phyloP scores from a whole-genome alignment of 345 rosid species.

The Dipteronia dyeriana region DNA sequence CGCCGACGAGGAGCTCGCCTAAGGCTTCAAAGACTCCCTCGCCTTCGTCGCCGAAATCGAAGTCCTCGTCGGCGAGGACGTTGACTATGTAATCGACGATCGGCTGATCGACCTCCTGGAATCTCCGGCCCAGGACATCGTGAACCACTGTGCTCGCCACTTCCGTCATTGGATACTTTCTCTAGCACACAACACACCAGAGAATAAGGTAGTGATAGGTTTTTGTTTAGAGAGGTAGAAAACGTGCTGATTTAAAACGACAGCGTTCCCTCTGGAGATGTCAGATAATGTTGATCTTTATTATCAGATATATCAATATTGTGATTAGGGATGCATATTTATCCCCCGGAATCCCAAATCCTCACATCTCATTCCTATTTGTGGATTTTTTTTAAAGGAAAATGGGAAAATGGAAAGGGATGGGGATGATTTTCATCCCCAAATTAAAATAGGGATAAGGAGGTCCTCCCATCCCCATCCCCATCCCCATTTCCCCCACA shows the following conservation, averaged over 20 bases:
- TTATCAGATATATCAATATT: too few species aligned
- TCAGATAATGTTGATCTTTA: neutral
- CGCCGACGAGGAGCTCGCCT: constrained; percentile 90
- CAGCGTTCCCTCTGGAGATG: neutral
- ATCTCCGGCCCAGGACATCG: constrained; percentile 76
- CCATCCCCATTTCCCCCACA: too few species aligned
- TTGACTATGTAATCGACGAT: constrained; percentile 92
- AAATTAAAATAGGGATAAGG: too few species aligned
- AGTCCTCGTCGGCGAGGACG: constrained; percentile 97
- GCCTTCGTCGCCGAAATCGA: constrained; percentile 93
- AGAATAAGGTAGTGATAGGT: neutral
- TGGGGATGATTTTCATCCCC: too few species aligned
- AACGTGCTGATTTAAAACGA: neutral
- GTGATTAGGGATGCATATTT: too few species aligned
- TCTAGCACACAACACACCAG: neutral
- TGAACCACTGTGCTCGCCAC: constrained; percentile 89
- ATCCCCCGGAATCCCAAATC: too few species aligned
- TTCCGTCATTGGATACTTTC: constrained; percentile 54
- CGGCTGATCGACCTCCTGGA: constrained; percentile 85
- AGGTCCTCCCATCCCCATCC: too few species aligned
- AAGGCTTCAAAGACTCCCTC: constrained; percentile 88
- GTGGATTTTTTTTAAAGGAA: too few species aligned
- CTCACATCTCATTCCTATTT: too few species aligned
- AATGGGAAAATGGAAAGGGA: too few species aligned
- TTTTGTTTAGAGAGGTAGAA: neutral